A percentile compares a stretch with the other conserved stretches of the same genome.
Evolutionary conservation across 495 filamentous ascomycete species (phyloP).

Genomic region (Aspergillus panamensis): DNA sequence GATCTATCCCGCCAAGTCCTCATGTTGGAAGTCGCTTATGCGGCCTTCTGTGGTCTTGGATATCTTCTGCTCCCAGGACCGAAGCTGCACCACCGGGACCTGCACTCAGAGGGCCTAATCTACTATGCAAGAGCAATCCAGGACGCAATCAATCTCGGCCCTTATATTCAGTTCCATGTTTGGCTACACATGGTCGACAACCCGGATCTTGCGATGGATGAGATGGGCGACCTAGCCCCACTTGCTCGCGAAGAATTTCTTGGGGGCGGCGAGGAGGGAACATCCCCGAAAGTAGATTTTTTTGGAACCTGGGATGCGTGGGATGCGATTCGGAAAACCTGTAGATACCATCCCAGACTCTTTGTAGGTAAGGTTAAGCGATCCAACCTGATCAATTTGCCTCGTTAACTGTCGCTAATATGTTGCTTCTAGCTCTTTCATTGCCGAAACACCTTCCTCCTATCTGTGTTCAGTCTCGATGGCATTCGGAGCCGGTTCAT

Average conservation of each 20-base stretch:
- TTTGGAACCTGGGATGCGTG: slow-evolving; percentile 90
- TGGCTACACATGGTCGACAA: slow-evolving; percentile 73
- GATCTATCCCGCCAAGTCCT: slow-evolving; percentile 84
- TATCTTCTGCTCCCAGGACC: slow-evolving; percentile 82
- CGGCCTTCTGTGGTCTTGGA: slow-evolving; percentile 84
- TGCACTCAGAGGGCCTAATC: slow-evolving; percentile 47
- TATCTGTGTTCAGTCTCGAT: slow-evolving; percentile 72
- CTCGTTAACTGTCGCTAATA: slow-evolving; percentile 16
- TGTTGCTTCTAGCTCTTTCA: slow-evolving; percentile 56
- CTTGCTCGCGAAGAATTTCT: slow-evolving; percentile 55
- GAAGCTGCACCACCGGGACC: slow-evolving; percentile 45
- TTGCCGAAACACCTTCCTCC: slow-evolving; percentile 78
- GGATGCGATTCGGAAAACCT: slow-evolving; percentile 80
- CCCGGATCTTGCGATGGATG: slow-evolving; percentile 50
- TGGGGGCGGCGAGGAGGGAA: slow-evolving; percentile 30
- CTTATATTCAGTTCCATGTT: slow-evolving; percentile 75
- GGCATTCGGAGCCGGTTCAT: slow-evolving; percentile 89
- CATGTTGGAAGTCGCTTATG: slow-evolving; percentile 87
- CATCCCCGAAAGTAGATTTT: slow-evolving; percentile 50
- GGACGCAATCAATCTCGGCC: slow-evolving; percentile 67
- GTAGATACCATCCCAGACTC: slow-evolving; percentile 78
- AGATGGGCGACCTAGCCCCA: slow-evolving; percentile 54
- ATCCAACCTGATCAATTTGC: neutral
- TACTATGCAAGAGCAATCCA: slow-evolving; percentile 85
- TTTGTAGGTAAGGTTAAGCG: slow-evolving; percentile 71